These are phyloP conservation scores for Phlebiopsis flavidoalba DNA, from an alignment of 768 basidiomycete genomes.

Conservation along the genomic window DNA sequence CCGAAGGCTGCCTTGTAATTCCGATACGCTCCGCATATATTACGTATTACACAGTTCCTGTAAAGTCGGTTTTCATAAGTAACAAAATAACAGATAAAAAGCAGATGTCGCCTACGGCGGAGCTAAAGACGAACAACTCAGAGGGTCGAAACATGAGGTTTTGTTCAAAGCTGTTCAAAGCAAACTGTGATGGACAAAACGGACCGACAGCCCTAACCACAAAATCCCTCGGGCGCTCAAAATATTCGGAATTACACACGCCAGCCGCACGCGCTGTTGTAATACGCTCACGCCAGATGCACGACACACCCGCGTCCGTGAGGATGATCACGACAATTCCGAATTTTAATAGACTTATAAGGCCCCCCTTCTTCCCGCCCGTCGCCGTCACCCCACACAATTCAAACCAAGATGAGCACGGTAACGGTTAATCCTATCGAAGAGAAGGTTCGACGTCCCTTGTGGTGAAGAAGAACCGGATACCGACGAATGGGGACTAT, in stretches of 20 bases:
- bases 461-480: background rate
- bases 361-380: background rate
- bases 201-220: background rate
- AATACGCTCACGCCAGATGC: background rate
- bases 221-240: no score
- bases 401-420: slow-evolving; percentile 2
- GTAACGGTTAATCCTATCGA: slow-evolving; percentile 16
- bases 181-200: background rate
- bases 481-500: slow-evolving; percentile 17
- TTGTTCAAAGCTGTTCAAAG: background rate
- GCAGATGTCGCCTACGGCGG: no score
- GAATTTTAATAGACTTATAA: background rate
- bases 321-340: background rate
- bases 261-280: background rate
- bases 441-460: slow-evolving; percentile 19
- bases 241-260: background rate
- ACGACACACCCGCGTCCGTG: slow-evolving; percentile 3
- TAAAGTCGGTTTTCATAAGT: background rate
- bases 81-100: background rate
- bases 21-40: no score
- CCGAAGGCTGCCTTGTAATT: no score
- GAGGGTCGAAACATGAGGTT: background rate
- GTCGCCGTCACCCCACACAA: background rate
- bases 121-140: background rate
- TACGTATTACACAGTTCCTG: no score